Evolutionary conservation across 768 basidiomycete species (phyloP).

Genomic region (Lactarius vividus): DNA sequence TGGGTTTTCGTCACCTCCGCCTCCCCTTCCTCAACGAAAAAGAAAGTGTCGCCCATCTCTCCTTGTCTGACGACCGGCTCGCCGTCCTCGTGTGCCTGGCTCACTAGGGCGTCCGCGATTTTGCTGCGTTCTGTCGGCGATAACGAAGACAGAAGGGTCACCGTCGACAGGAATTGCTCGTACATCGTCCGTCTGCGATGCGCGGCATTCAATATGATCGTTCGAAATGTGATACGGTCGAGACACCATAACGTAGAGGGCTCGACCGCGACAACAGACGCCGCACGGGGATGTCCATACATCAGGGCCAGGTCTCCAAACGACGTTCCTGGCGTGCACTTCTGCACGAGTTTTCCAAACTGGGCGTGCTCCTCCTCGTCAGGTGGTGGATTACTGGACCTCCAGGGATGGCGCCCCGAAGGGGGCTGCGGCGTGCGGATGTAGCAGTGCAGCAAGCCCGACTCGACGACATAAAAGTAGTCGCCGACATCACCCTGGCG

Average conservation of each 20-base stretch:
- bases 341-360: conserved; percentile 79
- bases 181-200: conserved; percentile 93
- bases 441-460: conserved; percentile 81
- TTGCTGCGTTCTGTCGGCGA: conserved; percentile 90
- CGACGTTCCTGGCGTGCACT: conserved; percentile 79
- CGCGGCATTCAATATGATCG: conserved; percentile 92
- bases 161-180: conserved; percentile 91
- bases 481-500: conserved; percentile 96
- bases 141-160: conserved; percentile 81
- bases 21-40: conserved; percentile 93
- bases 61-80: conserved; percentile 89
- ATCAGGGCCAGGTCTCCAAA: conserved; percentile 97
- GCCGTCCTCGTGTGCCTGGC: conserved; percentile 76
- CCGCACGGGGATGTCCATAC: conserved; percentile 96
- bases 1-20: conserved; percentile 82
- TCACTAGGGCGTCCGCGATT: conserved; percentile 93
- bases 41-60: conserved; percentile 96
- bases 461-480: conserved; percentile 96
- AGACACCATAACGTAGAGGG: conserved; percentile 88
- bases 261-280: conserved; percentile 85
- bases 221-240: conserved; percentile 97
- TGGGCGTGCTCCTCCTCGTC: conserved; percentile 52
- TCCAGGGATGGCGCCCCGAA: conserved; percentile 39
- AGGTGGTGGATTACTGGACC: conserved; percentile 46
- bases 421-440: conserved; percentile 67